Evolutionary conservation across 768 basidiomycete species (phyloP).

Genomic region (Boletus pseudopeckii): DNA sequence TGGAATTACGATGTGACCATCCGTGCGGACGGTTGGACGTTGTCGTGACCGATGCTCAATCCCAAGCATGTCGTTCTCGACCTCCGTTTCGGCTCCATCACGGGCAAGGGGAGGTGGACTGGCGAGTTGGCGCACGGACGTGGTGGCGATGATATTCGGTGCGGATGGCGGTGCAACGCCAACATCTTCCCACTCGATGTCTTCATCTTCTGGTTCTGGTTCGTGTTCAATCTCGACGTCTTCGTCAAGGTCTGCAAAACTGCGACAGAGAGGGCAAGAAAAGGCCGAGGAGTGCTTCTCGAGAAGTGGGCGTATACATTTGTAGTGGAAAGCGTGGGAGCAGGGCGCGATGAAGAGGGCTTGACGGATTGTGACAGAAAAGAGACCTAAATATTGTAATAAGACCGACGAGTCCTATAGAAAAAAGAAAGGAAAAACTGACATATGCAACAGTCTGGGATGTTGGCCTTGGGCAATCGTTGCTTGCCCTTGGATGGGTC

Average conservation of each 20-base stretch:
- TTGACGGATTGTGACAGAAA: conserved; percentile 90
- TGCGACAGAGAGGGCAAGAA: conserved; percentile 91
- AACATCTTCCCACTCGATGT: conserved; percentile 24
- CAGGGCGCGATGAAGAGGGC: conserved; percentile 97
- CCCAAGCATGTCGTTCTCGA: conserved; percentile 25
- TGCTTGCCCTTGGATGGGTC: conserved; percentile 21
- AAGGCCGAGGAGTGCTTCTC: conserved; percentile 90
- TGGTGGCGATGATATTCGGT: background rate
- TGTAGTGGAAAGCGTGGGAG: conserved; percentile 95
- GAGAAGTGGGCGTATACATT: conserved; percentile 91
- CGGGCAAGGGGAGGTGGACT: conserved; percentile 24
- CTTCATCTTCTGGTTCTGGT: conserved; percentile 27
- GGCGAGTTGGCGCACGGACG: conserved; percentile 13
- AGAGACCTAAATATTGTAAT: conserved; percentile 46
- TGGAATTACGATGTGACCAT: conserved; percentile 18
- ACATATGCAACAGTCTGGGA: conserved; percentile 95
- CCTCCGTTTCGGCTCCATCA: conserved; percentile 34
- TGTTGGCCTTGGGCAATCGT: conserved; percentile 37
- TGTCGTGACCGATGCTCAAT: conserved; percentile 10
- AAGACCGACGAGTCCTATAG: background rate
- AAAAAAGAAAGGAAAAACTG: conserved; percentile 26
- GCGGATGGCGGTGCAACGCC: background rate
- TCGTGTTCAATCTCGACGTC: conserved; percentile 78
- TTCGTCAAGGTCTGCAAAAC: conserved; percentile 92
- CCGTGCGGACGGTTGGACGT: conserved; percentile 28